Base-by-base conservation (phyloP, 2,329 filamentous ascomycete genomes). In the Hypoxylon sp. region DNA sequence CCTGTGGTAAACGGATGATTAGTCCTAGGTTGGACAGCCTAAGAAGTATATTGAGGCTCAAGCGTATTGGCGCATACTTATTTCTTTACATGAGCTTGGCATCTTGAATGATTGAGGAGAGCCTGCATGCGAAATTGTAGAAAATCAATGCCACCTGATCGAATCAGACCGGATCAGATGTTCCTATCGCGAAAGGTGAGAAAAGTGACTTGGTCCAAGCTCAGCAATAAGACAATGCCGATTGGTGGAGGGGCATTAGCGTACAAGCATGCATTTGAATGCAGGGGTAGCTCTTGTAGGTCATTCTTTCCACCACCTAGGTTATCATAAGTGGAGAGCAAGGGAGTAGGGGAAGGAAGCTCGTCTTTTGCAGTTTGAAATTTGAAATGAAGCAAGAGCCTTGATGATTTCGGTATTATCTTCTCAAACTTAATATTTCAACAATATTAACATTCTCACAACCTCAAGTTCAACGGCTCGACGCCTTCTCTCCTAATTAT, bases 41-140 rank as follows among this genome's bases (percentile, higher is more conserved):
- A 34, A 54, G 54, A 32, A 51, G 50, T 25, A 16, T 59, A 25
- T 27, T 16, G 8, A 45, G 16, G 23, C 59, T 21, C 59, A 14
- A n/a, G 9, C 30, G 19, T 47, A 41, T 50, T 30, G 39, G 37
- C 54, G 41, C 92, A 73, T 87, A 98, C 95, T 90, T 78, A 99
- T 92, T 81, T 98, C 95, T 88, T 94, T 93, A 83, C 96, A 99
- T 69, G 95, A 97, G 80, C 92, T 94, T 63, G 95, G 94, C 96
- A 98, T 97, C 58, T 79, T 84, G 78, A 58, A 45, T 63, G 41
- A 51, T n/a, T 47, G 46, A 30, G 7, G 29, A 16, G 39, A 30
- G 51, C 53, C 29, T 60, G 52, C 46, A 32, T 41, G 25, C 25
- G 43, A 53, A 51, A 39, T 14, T 39, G 34, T 46, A 52, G 14